These are phyloP conservation scores for Dunaliella primolecta DNA, from an alignment of 139 green algal genomes.

Conservation along the genomic window DNA sequence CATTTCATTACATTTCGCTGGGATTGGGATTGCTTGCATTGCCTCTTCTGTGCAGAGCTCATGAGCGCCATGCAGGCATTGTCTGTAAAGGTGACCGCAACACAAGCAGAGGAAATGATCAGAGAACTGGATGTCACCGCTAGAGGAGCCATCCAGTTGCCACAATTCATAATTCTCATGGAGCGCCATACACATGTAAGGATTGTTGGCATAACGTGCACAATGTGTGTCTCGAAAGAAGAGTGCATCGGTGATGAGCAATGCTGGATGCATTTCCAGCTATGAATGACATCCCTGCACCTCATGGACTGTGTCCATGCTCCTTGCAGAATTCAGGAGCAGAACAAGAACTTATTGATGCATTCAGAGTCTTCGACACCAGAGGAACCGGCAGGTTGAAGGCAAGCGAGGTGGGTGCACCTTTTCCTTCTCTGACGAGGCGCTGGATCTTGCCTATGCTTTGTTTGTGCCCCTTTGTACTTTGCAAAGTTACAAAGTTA, in stretches of 20 bases:
- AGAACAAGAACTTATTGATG: neutral
- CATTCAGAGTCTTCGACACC: neutral
- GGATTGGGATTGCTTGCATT: too few species aligned
- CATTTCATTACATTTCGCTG: too few species aligned
- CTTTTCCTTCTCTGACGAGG: too few species aligned
- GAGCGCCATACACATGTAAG: slow-evolving; percentile 96
- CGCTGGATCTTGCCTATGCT: too few species aligned
- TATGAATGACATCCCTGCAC: too few species aligned
- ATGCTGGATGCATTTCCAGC: too few species aligned
- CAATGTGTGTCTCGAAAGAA: too few species aligned
- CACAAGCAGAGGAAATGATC: slow-evolving; percentile 89
- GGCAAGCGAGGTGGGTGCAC: neutral
- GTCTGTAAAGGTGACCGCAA: neutral
- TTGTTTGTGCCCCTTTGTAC: too few species aligned
- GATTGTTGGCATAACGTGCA: too few species aligned
- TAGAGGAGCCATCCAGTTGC: slow-evolving; percentile 98
- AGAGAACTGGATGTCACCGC: slow-evolving; percentile 96
- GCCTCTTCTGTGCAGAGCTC: neutral
- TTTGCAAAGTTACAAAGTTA: too few species aligned
- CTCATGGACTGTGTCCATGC: too few species aligned
- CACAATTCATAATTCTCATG: slow-evolving; percentile 98
- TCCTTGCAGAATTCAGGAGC: neutral
- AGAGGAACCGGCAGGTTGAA: neutral
- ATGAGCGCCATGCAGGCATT: neutral
- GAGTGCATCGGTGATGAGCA: too few species aligned